Conservation (phyloP, 345 rosid genomes). For the Camelina laxa region DNA sequence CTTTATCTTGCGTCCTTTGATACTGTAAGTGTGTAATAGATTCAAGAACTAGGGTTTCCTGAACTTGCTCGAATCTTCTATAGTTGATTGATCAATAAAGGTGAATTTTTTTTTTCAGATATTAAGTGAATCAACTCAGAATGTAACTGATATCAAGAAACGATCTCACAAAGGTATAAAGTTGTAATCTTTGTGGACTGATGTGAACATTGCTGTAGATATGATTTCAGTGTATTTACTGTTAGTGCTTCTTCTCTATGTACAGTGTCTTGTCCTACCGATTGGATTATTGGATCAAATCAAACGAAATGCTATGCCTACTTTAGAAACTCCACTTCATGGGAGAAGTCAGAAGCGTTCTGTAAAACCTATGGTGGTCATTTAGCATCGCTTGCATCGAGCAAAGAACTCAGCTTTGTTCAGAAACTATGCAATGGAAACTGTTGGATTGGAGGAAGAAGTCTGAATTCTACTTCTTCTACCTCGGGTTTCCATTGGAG, state of each 20-base stretch:
- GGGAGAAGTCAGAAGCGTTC: conserved; percentile 71
- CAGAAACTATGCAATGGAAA: conserved; percentile 56
- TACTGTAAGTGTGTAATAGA: conserved; percentile 36
- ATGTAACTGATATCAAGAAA: conserved; percentile 29
- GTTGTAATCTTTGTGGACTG: neutral
- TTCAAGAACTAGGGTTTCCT: conserved; percentile 32
- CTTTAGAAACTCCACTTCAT: conserved; percentile 47
- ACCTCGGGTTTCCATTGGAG: conserved; percentile 51
- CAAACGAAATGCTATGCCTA: conserved; percentile 61
- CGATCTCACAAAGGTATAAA: conserved; percentile 35
- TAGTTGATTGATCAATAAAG: neutral
- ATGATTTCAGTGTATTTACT: too few species aligned
- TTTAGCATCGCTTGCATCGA: conserved; percentile 65
- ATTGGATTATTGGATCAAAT: conserved; percentile 60
- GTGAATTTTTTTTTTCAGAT: conserved; percentile 31
- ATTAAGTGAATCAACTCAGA: conserved; percentile 34
- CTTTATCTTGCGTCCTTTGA: conserved; percentile 17
- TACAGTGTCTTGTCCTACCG: conserved; percentile 66
- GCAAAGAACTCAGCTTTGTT: conserved; percentile 57
- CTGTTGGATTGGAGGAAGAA: conserved; percentile 85
- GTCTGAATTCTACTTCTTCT: conserved; percentile 41
- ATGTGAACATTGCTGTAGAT: neutral
- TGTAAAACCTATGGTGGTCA: conserved; percentile 69
- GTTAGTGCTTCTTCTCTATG: conserved; percentile 10
- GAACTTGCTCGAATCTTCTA: neutral